Percentiles rank a stretch among this genome's conserved stretches.
Conservation (phyloP, 1,284 basidiomycete genomes). For the Cryptococcus depauperatus region DNA sequence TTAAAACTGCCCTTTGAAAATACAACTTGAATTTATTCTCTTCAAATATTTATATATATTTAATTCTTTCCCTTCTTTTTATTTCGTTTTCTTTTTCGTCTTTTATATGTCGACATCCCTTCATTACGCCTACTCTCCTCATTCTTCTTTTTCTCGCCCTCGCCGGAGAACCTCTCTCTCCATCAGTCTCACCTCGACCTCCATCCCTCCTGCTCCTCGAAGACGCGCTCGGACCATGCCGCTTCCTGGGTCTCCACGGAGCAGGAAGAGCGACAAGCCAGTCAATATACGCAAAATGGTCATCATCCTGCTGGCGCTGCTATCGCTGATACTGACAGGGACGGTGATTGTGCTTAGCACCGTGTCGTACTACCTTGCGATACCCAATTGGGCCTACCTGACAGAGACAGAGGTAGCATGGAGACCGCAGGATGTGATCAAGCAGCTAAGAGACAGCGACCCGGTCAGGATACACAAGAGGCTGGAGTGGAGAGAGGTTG, state of each 20-base stretch:
- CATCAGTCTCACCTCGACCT: conserved; percentile 1
- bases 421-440: conserved; percentile 39
- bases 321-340: conserved; percentile 77
- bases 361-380: conserved; percentile 81
- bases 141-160: conserved; percentile 1
- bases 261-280: not conserved
- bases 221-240: conserved; percentile 13
- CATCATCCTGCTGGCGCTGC: conserved; percentile 63
- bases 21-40: not conserved
- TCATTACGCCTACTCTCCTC: conserved; percentile 2
- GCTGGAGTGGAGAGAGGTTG: conserved; percentile 16
- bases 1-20: not conserved
- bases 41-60: not conserved
- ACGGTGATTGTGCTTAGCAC: conserved; percentile 88
- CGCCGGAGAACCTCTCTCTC: conserved; percentile 11
- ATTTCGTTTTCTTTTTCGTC: not conserved
- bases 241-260: not conserved
- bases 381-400: conserved; percentile 69
- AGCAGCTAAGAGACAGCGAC: conserved; percentile 13
- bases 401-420: conserved; percentile 67
- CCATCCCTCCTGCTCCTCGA: not conserved
- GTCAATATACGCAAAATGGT: conserved; percentile 38
- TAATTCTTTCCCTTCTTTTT: not conserved
- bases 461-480: not conserved
- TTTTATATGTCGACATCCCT: not conserved